Evolutionary conservation across 495 filamentous ascomycete species (phyloP).

Genomic region (Geoglossum glabrum): DNA sequence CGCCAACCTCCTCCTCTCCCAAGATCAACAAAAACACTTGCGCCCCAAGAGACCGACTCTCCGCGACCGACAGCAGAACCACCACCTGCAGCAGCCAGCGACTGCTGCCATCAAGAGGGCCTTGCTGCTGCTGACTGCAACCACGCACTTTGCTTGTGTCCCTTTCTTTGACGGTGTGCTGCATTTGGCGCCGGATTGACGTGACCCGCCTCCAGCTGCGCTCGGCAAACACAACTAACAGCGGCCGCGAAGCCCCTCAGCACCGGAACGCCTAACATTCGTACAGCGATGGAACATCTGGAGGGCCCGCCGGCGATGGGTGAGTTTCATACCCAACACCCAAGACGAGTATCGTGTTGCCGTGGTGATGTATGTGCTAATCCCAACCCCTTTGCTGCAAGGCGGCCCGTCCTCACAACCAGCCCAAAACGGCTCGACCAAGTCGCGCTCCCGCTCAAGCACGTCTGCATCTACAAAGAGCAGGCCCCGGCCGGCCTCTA

Average conservation of each 20-base stretch:
- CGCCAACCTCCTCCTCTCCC: background rate
- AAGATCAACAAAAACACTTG: constrained; percentile 3
- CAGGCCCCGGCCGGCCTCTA: constrained; percentile 47
- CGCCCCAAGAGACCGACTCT: background rate
- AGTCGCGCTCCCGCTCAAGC: constrained; percentile 32
- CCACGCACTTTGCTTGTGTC: background rate
- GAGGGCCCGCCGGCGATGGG: background rate
- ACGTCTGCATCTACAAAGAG: constrained; percentile 34
- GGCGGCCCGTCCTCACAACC: background rate
- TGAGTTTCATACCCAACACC: background rate
- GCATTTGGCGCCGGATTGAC: background rate
- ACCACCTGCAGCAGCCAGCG: background rate
- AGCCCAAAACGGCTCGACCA: background rate
- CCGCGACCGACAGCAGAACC: constrained; percentile 1
- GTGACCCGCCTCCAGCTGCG: background rate
- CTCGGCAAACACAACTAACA: constrained; percentile 2
- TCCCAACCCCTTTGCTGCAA: background rate
- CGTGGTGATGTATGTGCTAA: background rate
- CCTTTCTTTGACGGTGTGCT: background rate
- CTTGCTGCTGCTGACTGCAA: background rate
- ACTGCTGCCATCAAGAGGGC: background rate
- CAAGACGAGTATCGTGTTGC: background rate
- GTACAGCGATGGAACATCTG: background rate
- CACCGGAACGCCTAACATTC: background rate
- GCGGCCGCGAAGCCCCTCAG: background rate